These are phyloP conservation scores for Pichia terricola DNA, from an alignment of 1,139 yeast genomes.

Conservation along the genomic window DNA sequence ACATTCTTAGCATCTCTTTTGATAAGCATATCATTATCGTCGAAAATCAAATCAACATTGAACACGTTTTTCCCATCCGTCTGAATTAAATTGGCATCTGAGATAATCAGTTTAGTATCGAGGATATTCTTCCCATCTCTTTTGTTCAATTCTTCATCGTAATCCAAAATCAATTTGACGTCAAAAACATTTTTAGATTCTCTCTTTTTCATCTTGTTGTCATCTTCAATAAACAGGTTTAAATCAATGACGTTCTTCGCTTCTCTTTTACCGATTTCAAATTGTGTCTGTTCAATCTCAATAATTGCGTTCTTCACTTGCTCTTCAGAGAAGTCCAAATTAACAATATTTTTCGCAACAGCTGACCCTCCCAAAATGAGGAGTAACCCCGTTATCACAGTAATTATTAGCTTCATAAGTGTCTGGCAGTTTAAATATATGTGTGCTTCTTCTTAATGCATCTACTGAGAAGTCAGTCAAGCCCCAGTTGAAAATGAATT, in stretches of 20 bases:
- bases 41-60: slow-evolving; percentile 10
- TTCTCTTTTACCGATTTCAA: slow-evolving; percentile 11
- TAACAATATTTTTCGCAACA: slow-evolving; percentile 15
- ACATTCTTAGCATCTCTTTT: slow-evolving; percentile 16
- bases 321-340: slow-evolving; percentile 6
- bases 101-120: slow-evolving; percentile 4
- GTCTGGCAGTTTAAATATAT: too few species aligned
- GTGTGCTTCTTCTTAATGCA: too few species aligned
- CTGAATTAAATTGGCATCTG: slow-evolving; percentile 5
- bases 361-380: slow-evolving; percentile 1
- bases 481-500: too few species aligned
- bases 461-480: too few species aligned
- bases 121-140: slow-evolving; percentile 17
- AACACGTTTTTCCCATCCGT: slow-evolving; percentile 17
- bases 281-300: slow-evolving; percentile 7
- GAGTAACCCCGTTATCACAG: too few species aligned
- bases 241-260: slow-evolving; percentile 14
- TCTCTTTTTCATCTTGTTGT: not conserved
- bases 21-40: slow-evolving; percentile 6
- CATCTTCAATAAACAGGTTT: slow-evolving; percentile 1
- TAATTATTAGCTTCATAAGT: too few species aligned
- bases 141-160: slow-evolving; percentile 4
- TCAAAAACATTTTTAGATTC: slow-evolving; percentile 10
- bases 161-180: slow-evolving; percentile 1
- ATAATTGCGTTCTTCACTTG: slow-evolving; percentile 3